Evolutionary conservation across 495 filamentous ascomycete genomes (phyloP).

Genomic region (Jackrogersella minutella): DNA sequence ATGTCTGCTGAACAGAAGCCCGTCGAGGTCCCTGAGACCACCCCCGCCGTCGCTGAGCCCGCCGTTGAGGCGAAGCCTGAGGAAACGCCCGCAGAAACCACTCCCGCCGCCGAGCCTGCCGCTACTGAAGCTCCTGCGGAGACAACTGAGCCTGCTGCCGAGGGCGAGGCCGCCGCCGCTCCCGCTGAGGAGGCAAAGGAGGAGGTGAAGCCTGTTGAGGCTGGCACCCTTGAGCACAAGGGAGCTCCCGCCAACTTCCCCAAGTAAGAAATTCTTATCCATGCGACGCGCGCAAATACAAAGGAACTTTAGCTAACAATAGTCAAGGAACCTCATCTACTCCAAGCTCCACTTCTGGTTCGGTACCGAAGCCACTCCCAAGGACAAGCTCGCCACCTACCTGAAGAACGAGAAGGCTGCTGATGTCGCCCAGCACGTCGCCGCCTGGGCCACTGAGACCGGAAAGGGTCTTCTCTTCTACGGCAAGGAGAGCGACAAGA

Average conservation of each 20-base stretch:
- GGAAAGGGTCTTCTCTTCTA: constrained; percentile 96
- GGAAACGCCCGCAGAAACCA: constrained; percentile 46
- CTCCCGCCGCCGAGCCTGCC: constrained; percentile 50
- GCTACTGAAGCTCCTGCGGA: constrained; percentile 60
- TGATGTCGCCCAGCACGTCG: constrained; percentile 77
- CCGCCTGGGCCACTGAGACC: constrained; percentile 89
- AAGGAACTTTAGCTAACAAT: constrained; percentile 34
- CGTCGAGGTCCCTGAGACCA: constrained; percentile 53
- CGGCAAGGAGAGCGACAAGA: constrained; percentile 86
- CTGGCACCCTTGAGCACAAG: constrained; percentile 87
- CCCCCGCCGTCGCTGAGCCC: constrained; percentile 53
- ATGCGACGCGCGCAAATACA: neutral
- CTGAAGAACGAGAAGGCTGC: constrained; percentile 85
- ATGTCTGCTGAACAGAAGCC: constrained; percentile 61
- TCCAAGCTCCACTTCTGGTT: constrained; percentile 84
- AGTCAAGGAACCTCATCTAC: constrained; percentile 56
- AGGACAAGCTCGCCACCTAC: constrained; percentile 75
- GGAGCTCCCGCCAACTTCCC: constrained; percentile 77
- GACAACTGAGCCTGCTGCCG: too few species aligned
- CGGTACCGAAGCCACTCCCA: constrained; percentile 78
- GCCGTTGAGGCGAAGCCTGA: constrained; percentile 56
- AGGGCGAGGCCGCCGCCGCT: constrained; percentile 50
- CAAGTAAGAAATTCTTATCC: constrained; percentile 71
- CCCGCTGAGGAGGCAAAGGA: constrained; percentile 57
- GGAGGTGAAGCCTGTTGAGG: constrained; percentile 70